Evolutionary conservation across 163 green algal genomes (phyloP).

Genomic region (Trebouxia gelatinosa): DNA sequence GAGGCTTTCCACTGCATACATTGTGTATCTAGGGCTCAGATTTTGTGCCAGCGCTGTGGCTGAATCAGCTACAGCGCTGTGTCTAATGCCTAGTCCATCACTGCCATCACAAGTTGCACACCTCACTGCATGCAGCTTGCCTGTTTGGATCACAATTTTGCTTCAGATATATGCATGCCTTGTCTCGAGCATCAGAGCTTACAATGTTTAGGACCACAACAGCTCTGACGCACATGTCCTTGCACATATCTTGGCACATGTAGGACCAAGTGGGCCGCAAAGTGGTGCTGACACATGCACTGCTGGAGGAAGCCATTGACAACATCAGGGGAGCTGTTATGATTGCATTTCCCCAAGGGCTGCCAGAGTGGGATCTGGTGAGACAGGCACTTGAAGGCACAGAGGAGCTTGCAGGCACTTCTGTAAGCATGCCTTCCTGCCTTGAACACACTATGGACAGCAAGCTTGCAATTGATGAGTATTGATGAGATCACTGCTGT

Average conservation of each 20-base stretch:
- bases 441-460: not conserved
- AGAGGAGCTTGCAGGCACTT: constrained; percentile 64
- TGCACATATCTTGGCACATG: not conserved
- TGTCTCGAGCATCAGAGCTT: not conserved
- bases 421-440: constrained; percentile 44
- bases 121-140: too few species aligned
- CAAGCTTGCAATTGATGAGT: not conserved
- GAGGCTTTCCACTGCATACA: not conserved
- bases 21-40: not conserved
- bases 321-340: constrained; percentile 77
- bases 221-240: not conserved
- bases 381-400: constrained; percentile 62
- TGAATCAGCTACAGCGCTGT: not conserved
- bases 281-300: constrained; percentile 53
- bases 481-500: not conserved
- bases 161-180: not conserved
- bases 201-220: not conserved
- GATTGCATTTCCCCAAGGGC: constrained; percentile 81
- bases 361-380: constrained; percentile 80
- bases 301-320: constrained; percentile 68
- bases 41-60: not conserved
- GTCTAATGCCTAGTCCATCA: not conserved
- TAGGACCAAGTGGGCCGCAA: constrained; percentile 68
- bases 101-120: too few species aligned
- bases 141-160: too few species aligned